phyloP scores from a whole-genome alignment of 2,329 filamentous ascomycete genomes.

The Penicillium sp. region DNA sequence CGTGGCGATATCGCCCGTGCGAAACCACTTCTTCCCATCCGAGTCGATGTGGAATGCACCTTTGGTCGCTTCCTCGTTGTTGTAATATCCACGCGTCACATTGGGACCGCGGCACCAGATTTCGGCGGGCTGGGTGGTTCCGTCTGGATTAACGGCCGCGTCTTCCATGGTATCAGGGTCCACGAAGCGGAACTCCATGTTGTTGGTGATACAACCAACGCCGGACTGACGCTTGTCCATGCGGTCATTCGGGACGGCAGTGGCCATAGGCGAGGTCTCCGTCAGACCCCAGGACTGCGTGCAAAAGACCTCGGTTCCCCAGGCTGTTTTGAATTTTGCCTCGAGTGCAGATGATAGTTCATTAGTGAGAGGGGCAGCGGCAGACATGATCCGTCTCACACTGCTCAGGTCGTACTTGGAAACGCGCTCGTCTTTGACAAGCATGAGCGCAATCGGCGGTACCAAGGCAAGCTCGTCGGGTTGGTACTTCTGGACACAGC shows the following conservation, averaged over 20 bases:
- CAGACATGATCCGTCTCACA: slow-evolving; percentile 22
- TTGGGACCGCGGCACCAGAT: slow-evolving; percentile 27
- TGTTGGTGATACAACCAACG: slow-evolving; percentile 21
- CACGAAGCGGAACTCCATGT: slow-evolving; percentile 27
- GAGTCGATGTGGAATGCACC: slow-evolving; percentile 19
- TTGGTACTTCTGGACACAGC: slow-evolving; percentile 21
- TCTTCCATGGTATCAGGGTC: slow-evolving; percentile 24
- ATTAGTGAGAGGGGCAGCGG: slow-evolving; percentile 22
- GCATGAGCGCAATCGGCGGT: slow-evolving; percentile 23
- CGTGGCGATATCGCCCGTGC: slow-evolving; percentile 24
- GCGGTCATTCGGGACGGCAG: slow-evolving; percentile 20
- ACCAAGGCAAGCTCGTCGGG: slow-evolving; percentile 23
- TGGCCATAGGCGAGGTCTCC: slow-evolving; percentile 24
- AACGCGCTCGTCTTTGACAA: slow-evolving; percentile 23
- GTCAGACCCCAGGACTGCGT: slow-evolving; percentile 25
- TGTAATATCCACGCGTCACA: slow-evolving; percentile 23
- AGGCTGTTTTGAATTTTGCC: slow-evolving; percentile 16
- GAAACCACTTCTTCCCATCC: slow-evolving; percentile 23
- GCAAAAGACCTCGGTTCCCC: slow-evolving; percentile 20
- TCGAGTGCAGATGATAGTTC: slow-evolving; percentile 21
- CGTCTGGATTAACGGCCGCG: slow-evolving; percentile 12
- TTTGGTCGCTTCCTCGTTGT: slow-evolving; percentile 21
- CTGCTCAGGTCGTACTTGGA: slow-evolving; percentile 22
- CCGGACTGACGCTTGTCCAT: slow-evolving; percentile 22
- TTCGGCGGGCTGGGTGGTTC: slow-evolving; percentile 19